Percentiles rank a stretch among this genome's conserved stretches.
These are phyloP conservation scores for Aegilops longissima DNA, from an alignment of 176 grass and related monocot species.

Conservation along the genomic window DNA sequence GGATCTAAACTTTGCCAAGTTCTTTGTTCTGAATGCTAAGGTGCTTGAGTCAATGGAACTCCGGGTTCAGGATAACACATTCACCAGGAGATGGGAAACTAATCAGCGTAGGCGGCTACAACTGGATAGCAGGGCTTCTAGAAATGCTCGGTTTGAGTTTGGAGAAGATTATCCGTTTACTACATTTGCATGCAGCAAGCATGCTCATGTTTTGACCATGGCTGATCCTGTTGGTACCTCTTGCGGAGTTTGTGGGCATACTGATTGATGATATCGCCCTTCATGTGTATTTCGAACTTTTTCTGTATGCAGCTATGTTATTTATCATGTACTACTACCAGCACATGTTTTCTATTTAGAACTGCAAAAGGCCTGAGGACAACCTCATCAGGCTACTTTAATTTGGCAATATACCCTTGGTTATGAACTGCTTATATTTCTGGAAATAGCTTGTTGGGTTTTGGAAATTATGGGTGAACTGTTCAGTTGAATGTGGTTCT, in stretches of 20 bases:
- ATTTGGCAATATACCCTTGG: background rate
- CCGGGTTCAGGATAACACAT: background rate
- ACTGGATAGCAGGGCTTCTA: background rate
- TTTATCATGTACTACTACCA: background rate
- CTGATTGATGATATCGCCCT: background rate
- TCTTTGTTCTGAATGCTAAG: background rate
- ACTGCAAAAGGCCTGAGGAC: background rate
- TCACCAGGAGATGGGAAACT: background rate
- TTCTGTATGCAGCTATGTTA: background rate
- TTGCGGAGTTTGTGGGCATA: background rate
- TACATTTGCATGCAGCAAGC: background rate
- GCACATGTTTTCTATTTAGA: background rate
- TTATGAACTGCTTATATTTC: background rate
- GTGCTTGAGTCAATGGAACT: background rate
- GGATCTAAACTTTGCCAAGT: conserved; percentile 16
- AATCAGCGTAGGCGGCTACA: background rate
- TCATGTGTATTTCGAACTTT: background rate
- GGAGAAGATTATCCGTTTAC: background rate
- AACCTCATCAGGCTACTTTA: background rate
- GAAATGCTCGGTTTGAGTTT: background rate
- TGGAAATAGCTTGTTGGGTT: background rate
- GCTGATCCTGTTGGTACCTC: background rate
- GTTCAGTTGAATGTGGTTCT: background rate
- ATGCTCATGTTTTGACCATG: conserved; percentile 5
- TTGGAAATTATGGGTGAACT: background rate